Evolutionary conservation across 148 eudicot genomes (phyloP).

Genomic region (Persicaria tinctoria): DNA sequence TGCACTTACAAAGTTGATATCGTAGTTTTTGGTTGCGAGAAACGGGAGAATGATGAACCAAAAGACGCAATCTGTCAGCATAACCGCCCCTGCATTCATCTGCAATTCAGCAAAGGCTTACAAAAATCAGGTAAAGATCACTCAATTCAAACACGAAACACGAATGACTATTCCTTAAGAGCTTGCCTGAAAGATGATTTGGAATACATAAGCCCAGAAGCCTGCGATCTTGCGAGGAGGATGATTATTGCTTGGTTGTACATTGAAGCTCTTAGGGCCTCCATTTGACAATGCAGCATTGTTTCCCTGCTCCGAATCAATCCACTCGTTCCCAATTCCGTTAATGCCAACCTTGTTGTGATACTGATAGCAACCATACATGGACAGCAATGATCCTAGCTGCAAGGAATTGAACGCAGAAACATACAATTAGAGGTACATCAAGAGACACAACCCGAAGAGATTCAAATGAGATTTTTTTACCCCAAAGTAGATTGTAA

Average conservation of each 20-base stretch:
- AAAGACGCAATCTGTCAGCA: conserved; percentile 75
- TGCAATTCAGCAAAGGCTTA: conserved; percentile 13
- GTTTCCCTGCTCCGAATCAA: conserved; percentile 46
- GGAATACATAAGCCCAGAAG: conserved; percentile 67
- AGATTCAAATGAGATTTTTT: conserved; percentile 12
- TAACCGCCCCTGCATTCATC: conserved; percentile 96
- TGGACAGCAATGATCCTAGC: conserved; percentile 72
- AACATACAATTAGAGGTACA: conserved; percentile 6
- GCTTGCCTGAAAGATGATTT: conserved; percentile 73
- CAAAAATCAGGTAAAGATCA: not conserved
- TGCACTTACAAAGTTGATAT: conserved; percentile 67
- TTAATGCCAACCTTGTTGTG: conserved; percentile 36
- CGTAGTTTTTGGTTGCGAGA: conserved; percentile 50
- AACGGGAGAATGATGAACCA: conserved; percentile 80
- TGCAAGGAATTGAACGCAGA: conserved; percentile 17
- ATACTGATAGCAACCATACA: conserved; percentile 64
- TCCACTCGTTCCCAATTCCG: conserved; percentile 26
- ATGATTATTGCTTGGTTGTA: conserved; percentile 18
- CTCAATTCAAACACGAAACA: not conserved
- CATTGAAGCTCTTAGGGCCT: conserved; percentile 18
- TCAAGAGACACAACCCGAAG: not conserved
- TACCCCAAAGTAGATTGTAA: conserved; percentile 90
- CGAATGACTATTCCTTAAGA: not conserved
- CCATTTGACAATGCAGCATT: conserved; percentile 6
- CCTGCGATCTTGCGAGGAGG: conserved; percentile 46